These are phyloP conservation scores for Suillus lakei DNA, from an alignment of 768 basidiomycete species.

Conservation along the genomic window DNA sequence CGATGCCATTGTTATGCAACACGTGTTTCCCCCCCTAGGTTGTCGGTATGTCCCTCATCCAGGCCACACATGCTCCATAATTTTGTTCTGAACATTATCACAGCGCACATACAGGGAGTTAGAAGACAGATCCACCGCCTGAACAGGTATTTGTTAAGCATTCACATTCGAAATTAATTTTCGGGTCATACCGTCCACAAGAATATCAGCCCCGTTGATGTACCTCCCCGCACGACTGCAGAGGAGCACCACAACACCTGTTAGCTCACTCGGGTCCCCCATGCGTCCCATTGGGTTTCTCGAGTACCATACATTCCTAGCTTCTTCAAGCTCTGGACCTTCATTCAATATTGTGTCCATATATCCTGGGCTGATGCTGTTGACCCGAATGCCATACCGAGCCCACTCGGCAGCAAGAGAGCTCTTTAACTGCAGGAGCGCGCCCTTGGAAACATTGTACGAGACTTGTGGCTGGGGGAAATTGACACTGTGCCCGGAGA, in stretches of 20 bases:
- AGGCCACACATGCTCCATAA: background rate
- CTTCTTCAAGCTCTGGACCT: conserved; percentile 35
- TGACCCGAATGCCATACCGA: conserved; percentile 45
- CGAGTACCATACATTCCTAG: conserved; percentile 41
- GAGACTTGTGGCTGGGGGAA: conserved; percentile 47
- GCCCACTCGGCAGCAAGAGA: conserved; percentile 50
- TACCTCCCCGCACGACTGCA: conserved; percentile 48
- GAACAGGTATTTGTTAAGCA: background rate
- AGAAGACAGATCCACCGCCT: conserved; percentile 31
- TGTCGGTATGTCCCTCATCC: background rate
- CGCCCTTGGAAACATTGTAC: conserved; percentile 49
- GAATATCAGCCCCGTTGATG: conserved; percentile 47
- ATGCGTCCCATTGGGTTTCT: conserved; percentile 50
- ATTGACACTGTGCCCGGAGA: conserved; percentile 46
- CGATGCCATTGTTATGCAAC: background rate
- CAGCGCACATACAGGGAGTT: background rate
- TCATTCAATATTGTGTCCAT: conserved; percentile 49
- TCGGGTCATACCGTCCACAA: conserved; percentile 43
- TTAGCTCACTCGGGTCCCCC: conserved; percentile 46
- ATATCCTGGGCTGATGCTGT: conserved; percentile 48
- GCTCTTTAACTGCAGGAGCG: conserved; percentile 41
- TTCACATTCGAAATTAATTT: background rate
- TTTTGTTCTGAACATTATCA: background rate
- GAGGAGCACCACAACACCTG: conserved; percentile 43
- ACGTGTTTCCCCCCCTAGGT: background rate